These are phyloP conservation scores for Spathaspora sp. DNA, from an alignment of 1,139 yeast genomes.

Conservation along the genomic window DNA sequence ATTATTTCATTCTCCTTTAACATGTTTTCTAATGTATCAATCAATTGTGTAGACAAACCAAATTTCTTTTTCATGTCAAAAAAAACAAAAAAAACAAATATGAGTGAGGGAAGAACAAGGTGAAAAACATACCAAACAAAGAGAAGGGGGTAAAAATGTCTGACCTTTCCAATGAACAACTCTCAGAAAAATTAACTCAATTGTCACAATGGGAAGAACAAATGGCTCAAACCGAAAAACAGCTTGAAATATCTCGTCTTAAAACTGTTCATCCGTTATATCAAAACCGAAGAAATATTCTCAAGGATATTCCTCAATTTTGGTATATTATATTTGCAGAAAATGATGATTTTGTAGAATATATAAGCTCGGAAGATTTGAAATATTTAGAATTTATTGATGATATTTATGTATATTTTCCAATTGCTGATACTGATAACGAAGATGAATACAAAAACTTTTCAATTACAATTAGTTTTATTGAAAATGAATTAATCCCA, in stretches of 20 bases:
- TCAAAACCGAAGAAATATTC: conserved; percentile 44
- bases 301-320: conserved; percentile 57
- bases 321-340: conserved; percentile 79
- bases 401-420: conserved; percentile 56
- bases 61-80: neutral
- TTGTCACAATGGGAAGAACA: conserved; percentile 57
- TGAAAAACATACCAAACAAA: neutral
- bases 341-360: conserved; percentile 75
- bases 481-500: conserved; percentile 35
- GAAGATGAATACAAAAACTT: conserved; percentile 48
- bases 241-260: conserved; percentile 51
- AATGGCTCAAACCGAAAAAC: conserved; percentile 55
- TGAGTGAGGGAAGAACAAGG: neutral
- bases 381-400: conserved; percentile 61
- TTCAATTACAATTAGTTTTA: conserved; percentile 54
- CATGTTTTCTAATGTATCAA: conserved; percentile 10
- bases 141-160: neutral
- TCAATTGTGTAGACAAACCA: neutral
- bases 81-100: neutral
- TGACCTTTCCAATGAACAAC: conserved; percentile 8
- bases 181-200: conserved; percentile 21
- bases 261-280: conserved; percentile 52
- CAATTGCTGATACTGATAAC: conserved; percentile 28
- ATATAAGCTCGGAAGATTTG: conserved; percentile 63
- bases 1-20: conserved; percentile 38